Base-by-base conservation (phyloP, 768 basidiomycete genomes). In the Termitomyces sp. region DNA sequence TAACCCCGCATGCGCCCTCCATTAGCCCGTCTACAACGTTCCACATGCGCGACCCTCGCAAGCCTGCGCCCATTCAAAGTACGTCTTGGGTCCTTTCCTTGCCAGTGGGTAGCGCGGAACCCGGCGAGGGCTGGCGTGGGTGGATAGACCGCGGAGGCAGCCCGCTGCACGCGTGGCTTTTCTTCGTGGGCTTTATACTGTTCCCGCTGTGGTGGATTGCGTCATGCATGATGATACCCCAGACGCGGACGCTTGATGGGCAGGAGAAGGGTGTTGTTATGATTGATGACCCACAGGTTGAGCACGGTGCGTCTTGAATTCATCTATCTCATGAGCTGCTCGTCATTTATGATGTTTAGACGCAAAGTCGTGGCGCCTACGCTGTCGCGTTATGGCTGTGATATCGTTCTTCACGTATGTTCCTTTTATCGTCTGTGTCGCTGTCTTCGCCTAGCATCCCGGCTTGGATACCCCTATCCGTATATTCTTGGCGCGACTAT, bases 1-100 rank as follows among this genome's bases (percentile, higher is more conserved):
- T 93, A 45, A 85, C 88, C 3, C 89, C 90, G 0, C 89, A 88
- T 65, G 89, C 87, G 27, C 90, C 89, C 5, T 91, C 90, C 8
- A 66, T 93, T 41, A 73, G 77, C 39, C 78, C 74, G 47, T 84
- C 84, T 13, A 71, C 80, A 31, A 78, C 76, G 18, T 92, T 85
- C 64, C 88, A 91, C 66, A 92, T 92, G 90, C 84, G 87, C 36
- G 90, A 92, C 70, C 90, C 89, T 0, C 81, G 84, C 20, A 86
- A 77, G 63, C 88, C 88, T 5, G 78, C 81, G 0, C 83, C 79
- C 46, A 71, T 81, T 4, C 78, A 81, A 57, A 72, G 76, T 54
- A 90, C 89, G 1, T 76, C 81, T 7, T 91, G 88, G 90, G 66
- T 77, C 16, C 76, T 88, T 55, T 77, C 77, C 9, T 77, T 84